These are phyloP conservation scores for Solanum etuberosum DNA, from an alignment of 257 asterid genomes.

Conservation along the genomic window DNA sequence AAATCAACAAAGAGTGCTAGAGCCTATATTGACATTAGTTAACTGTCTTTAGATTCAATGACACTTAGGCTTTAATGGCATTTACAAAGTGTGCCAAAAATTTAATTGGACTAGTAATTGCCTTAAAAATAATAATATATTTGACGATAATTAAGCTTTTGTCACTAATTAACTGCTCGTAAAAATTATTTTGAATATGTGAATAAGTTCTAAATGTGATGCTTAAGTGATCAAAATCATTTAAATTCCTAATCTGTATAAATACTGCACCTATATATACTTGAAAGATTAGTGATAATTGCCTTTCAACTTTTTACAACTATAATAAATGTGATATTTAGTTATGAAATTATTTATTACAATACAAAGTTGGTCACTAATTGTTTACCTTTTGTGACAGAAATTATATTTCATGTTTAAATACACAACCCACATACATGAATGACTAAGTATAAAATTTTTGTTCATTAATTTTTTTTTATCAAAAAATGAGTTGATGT, in stretches of 20 bases:
- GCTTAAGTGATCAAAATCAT: neutral
- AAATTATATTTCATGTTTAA: neutral
- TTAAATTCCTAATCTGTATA: neutral
- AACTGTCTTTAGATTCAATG: neutral
- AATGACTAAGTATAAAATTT: neutral
- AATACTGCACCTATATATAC: neutral
- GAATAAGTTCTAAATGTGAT: neutral
- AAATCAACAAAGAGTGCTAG: too few relatives aligned
- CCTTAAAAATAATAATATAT: neutral
- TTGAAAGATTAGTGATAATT: neutral
- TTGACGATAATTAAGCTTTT: neutral
- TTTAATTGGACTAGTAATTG: neutral
- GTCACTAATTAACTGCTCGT: neutral
- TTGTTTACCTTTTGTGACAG: neutral
- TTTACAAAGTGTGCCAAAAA: neutral
- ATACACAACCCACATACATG: neutral
- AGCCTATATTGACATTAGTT: too few relatives aligned
- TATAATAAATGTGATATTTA: neutral
- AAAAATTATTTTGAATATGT: too few relatives aligned
- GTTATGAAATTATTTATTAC: neutral
- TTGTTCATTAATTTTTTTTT: too few relatives aligned
- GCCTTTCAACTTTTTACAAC: neutral
- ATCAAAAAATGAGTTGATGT: neutral
- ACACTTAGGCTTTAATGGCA: too few relatives aligned
- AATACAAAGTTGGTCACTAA: neutral